Evolutionary conservation across 2,329 filamentous ascomycete species (phyloP).

Genomic region (Alternaria metachromatica): DNA sequence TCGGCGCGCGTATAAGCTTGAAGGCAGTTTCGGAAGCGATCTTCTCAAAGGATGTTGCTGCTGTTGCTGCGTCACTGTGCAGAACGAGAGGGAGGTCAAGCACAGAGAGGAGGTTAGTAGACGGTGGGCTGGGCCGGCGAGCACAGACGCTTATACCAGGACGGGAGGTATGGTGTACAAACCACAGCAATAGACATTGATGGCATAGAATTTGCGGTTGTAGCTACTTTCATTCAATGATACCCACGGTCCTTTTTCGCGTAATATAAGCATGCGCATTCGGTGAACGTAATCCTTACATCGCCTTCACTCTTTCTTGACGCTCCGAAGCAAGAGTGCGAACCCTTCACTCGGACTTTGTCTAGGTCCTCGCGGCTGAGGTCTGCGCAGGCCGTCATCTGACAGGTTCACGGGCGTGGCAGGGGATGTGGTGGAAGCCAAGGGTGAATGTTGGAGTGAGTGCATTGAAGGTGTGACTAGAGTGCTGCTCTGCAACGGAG

Average conservation of each 20-base stretch:
- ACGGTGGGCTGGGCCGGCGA: constrained; percentile 48
- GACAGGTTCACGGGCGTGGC: neutral
- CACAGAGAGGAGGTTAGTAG: constrained; percentile 52
- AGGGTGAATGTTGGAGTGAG: neutral
- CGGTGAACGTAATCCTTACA: neutral
- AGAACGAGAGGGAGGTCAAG: constrained; percentile 55
- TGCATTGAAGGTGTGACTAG: neutral
- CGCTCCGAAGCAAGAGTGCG: neutral
- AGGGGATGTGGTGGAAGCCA: neutral
- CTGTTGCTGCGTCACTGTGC: constrained; percentile 51
- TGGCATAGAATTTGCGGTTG: neutral
- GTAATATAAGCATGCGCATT: neutral
- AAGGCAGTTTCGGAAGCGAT: constrained; percentile 48
- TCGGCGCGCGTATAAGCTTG: constrained; percentile 53
- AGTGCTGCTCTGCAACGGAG: no score
- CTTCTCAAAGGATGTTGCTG: constrained; percentile 49
- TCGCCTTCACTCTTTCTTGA: no score
- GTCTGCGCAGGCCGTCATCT: neutral
- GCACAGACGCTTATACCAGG: constrained; percentile 40
- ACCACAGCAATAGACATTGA: constrained; percentile 34
- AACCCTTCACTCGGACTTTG: neutral
- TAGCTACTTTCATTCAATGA: constrained; percentile 9
- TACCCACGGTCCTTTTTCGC: constrained; percentile 14
- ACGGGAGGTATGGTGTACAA: constrained; percentile 44
- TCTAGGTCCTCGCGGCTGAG: neutral